These are phyloP conservation scores for Heliamphora pulchella DNA, from an alignment of 179 eudicot species.

Conservation along the genomic window DNA sequence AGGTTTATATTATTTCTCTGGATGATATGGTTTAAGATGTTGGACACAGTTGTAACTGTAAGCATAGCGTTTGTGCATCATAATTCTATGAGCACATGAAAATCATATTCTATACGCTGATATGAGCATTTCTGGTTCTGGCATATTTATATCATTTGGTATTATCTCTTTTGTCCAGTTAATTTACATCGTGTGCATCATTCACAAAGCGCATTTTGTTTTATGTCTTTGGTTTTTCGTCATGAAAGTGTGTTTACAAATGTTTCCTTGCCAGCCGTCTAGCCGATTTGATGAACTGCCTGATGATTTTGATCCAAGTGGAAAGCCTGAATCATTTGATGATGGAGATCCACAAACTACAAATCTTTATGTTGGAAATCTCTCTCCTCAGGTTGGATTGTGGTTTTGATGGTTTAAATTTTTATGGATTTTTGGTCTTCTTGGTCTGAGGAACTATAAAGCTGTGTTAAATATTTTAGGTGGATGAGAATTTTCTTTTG, in stretches of 20 bases:
- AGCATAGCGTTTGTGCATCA: not conserved
- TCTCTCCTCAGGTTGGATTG: constrained; percentile 74
- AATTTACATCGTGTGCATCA: not conserved
- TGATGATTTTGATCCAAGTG: constrained; percentile 86
- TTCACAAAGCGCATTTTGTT: not conserved
- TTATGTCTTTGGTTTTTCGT: not conserved
- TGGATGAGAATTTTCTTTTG: constrained; percentile 93
- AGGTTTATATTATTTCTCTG: not conserved
- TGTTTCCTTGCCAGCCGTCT: constrained; percentile 37
- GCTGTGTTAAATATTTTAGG: constrained; percentile 33
- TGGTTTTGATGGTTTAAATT: constrained; percentile 10
- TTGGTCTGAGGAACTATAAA: constrained; percentile 7
- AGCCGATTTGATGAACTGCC: constrained; percentile 91
- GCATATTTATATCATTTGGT: not conserved
- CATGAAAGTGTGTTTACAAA: constrained; percentile 3
- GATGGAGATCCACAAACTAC: constrained; percentile 98
- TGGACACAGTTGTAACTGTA: not conserved
- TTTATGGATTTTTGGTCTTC: not conserved
- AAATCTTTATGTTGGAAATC: constrained; percentile 92
- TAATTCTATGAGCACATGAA: not conserved
- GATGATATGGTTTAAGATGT: constrained; percentile 6
- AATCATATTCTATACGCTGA: not conserved
- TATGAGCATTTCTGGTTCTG: constrained; percentile 6
- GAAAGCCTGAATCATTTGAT: constrained; percentile 88
- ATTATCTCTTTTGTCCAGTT: not conserved